Conservation (phyloP, 768 basidiomycete genomes). For the Filobasidium floriforme region DNA sequence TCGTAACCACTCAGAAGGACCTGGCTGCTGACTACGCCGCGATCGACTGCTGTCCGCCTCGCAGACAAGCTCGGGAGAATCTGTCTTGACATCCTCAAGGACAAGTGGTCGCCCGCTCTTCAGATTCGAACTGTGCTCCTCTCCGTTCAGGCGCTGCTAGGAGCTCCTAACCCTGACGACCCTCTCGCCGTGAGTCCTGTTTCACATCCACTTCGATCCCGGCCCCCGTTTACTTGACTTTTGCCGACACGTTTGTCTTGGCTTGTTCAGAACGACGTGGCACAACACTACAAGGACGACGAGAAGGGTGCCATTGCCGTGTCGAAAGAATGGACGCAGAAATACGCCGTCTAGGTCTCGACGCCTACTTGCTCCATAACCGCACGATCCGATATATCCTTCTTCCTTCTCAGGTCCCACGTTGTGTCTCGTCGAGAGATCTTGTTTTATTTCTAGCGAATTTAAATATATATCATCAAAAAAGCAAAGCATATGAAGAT, state of each 20-base stretch:
- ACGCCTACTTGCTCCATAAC: no score
- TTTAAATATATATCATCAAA: no score
- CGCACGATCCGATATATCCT: no score
- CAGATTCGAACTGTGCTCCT: conserved; percentile 97
- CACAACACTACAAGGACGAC: conserved; percentile 97
- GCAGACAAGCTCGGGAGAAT: conserved; percentile 96
- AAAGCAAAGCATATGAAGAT: no score
- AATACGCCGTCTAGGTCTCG: conserved; percentile 57
- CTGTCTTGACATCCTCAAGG: conserved; percentile 96
- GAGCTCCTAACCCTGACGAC: conserved; percentile 76
- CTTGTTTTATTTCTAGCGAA: no score
- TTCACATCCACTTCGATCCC: not conserved
- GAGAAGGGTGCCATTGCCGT: conserved; percentile 87
- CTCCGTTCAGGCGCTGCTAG: conserved; percentile 92
- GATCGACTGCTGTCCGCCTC: not conserved
- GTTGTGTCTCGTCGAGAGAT: no score
- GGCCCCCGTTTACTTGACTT: not conserved
- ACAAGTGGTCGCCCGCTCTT: conserved; percentile 98
- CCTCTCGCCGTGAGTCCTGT: conserved; percentile 31
- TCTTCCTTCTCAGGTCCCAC: no score
- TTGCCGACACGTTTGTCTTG: no score
- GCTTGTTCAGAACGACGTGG: conserved; percentile 48
- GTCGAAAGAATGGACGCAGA: conserved; percentile 89
- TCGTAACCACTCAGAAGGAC: no score
- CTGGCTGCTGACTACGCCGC: not conserved